Conservation (phyloP, 1,284 basidiomycete species). For the Pseudozyma sp. region DNA sequence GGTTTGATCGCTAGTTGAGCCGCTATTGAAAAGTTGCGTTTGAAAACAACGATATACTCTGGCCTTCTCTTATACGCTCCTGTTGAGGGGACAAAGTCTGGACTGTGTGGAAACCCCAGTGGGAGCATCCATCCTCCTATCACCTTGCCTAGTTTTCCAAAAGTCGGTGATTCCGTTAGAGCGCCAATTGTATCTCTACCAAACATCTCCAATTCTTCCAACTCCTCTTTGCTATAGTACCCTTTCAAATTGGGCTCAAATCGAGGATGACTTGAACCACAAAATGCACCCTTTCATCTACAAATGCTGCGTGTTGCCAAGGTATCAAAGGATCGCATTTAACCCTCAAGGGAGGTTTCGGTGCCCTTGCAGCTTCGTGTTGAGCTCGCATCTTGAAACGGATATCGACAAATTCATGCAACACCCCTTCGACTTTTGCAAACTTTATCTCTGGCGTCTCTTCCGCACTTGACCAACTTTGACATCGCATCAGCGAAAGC, state of each 20-base stretch:
- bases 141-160: too few species aligned
- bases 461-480: background rate
- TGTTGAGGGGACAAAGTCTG: background rate
- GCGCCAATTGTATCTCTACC: too few species aligned
- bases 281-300: background rate
- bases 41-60: slow-evolving; percentile 6
- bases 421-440: background rate
- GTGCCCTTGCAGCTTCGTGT: background rate
- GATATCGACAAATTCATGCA: slow-evolving; percentile 14
- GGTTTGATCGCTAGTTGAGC: too few species aligned
- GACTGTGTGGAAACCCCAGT: slow-evolving; percentile 13
- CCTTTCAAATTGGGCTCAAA: background rate
- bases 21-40: too few species aligned
- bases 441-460: slow-evolving; percentile 9
- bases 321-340: background rate
- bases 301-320: slow-evolving; percentile 2
- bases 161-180: too few species aligned
- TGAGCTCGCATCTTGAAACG: background rate
- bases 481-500: background rate
- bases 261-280: slow-evolving; percentile 7
- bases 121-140: too few species aligned
- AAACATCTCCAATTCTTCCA: too few species aligned
- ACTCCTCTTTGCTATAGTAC: background rate
- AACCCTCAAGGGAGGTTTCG: background rate
- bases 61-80: background rate